Evolutionary conservation across 805 yeast species (phyloP).

Genomic region (Saccharomycopsis malanga): DNA sequence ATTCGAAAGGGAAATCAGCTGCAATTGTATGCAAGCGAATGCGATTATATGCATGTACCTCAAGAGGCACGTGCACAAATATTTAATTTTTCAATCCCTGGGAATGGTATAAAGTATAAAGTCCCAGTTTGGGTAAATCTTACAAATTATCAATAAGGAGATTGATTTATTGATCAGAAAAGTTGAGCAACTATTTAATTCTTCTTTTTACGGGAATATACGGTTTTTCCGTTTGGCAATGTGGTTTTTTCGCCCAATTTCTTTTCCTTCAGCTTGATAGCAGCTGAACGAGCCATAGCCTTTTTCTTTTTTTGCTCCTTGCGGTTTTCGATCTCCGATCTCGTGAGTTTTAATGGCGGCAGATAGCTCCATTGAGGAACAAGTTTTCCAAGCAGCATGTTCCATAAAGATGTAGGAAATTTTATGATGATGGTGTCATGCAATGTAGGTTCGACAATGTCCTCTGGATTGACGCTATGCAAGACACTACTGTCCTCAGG

Average conservation of each 20-base stretch:
- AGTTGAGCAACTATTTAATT: too few relatives aligned
- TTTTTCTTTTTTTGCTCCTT: conserved; percentile 5
- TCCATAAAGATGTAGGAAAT: conserved; percentile 40
- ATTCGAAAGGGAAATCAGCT: too few relatives aligned
- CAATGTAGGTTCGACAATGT: conserved; percentile 41
- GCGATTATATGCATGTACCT: too few relatives aligned
- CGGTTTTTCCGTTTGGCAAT: conserved; percentile 57
- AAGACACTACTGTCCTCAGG: conserved; percentile 34
- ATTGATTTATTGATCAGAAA: too few relatives aligned
- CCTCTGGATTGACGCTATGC: conserved; percentile 39
- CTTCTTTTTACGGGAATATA: conserved; percentile 26
- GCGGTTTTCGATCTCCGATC: neutral
- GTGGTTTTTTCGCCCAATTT: conserved; percentile 35
- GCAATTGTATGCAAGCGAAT: too few relatives aligned
- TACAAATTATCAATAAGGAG: too few relatives aligned
- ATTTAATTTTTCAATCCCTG: too few relatives aligned
- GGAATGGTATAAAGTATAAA: too few relatives aligned
- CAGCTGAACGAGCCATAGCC: conserved; percentile 16
- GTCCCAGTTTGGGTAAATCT: too few relatives aligned
- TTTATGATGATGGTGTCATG: conserved; percentile 42
- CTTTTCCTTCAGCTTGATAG: conserved; percentile 26
- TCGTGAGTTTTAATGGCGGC: conserved; percentile 1
- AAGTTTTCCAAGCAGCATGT: conserved; percentile 35
- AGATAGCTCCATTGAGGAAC: conserved; percentile 18
- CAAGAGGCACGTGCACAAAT: too few relatives aligned